Evolutionary conservation across 2,329 filamentous ascomycete species (phyloP), one percentile per base, ranked within the genome.

Genomic region (Aspergillus sp.): DNA sequence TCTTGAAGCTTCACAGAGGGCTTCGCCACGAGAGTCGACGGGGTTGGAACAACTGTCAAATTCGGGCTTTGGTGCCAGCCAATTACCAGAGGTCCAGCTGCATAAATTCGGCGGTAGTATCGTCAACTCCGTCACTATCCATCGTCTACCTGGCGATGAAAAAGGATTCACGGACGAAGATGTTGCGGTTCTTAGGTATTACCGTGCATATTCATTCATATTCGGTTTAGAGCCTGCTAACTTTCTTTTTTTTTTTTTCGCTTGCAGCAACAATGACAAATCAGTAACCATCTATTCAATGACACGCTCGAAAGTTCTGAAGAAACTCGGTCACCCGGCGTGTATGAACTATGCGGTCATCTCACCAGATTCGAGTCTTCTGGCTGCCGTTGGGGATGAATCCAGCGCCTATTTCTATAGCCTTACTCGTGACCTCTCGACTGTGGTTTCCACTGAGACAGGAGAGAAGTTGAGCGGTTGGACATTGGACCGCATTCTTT

Each of bases 301-400:
- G 19, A 80, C 84, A 27, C 84, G 88, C 52, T 84, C 86, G 13
- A 81, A 89, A 59, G 80, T 89, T 37, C 76, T 96, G 20, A 86
- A 90, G 54, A 82, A 87, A 44, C 78, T 97, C 53, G 82, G 84
- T 4, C 88, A 96, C 63, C 88, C 90, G 5, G 89, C 93, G 70
- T 89, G 87, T 63, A 93, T 98, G 78, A 99, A 99, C 68, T 91
- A 96, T 69, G 91, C 93, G 34, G 86, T 93, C n/a, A 88, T 99
- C 52, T 97, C 93, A 6, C 95, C 93, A 0, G 89, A 97, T 70
- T 93, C 93, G 1, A 84, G 82, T 19, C 77, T 93, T 11, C 80
- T 98, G 19, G 83, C 93, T 5, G 90, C 92, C 2, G 90, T 98
- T 44, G 90, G 93, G 41, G 95, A 99, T 70, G 89, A 93, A 66